Percentiles rank a stretch among this genome's conserved stretches.
phyloP scores from a whole-genome alignment of 169 alveolate species.

The Miamiensis avidus region DNA sequence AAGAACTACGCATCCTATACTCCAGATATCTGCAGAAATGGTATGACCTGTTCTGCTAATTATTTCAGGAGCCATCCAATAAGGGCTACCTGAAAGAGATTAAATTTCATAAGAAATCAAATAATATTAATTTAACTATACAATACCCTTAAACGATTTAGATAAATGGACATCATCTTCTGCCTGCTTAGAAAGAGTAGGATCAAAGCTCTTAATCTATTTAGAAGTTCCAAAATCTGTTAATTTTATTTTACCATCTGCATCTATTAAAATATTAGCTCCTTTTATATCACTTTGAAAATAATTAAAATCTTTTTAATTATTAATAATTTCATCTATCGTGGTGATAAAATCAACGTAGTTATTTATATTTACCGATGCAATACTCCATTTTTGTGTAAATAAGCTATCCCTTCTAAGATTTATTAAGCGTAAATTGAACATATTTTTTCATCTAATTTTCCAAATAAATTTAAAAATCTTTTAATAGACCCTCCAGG shows the following conservation, averaged over 20 bases:
- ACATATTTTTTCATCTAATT: constrained; percentile 55
- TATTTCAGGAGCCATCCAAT: constrained; percentile 80
- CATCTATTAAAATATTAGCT: constrained; percentile 63
- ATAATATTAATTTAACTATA: too few species aligned
- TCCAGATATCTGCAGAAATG: constrained; percentile 60
- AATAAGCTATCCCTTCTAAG: constrained; percentile 57
- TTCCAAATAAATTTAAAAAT: constrained; percentile 51
- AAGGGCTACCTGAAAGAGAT: constrained; percentile 57
- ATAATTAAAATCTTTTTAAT: not conserved
- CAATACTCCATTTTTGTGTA: constrained; percentile 60
- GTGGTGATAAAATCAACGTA: not conserved
- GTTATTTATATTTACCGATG: constrained; percentile 39
- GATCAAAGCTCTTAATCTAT: constrained; percentile 1
- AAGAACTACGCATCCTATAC: constrained; percentile 66
- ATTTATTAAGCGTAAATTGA: constrained; percentile 68
- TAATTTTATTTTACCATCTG: constrained; percentile 64
- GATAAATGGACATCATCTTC: constrained; percentile 9
- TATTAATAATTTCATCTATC: not conserved
- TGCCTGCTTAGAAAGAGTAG: constrained; percentile 3
- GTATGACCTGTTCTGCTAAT: constrained; percentile 39
- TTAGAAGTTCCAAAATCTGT: constrained; percentile 47
- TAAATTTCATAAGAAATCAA: not conserved
- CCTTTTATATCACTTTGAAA: constrained; percentile 60
- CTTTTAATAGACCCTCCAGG: constrained; percentile 69
- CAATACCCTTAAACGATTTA: not conserved